Evolutionary conservation across 768 basidiomycete species (phyloP).

Genomic region (Gymnopilus dilepis): DNA sequence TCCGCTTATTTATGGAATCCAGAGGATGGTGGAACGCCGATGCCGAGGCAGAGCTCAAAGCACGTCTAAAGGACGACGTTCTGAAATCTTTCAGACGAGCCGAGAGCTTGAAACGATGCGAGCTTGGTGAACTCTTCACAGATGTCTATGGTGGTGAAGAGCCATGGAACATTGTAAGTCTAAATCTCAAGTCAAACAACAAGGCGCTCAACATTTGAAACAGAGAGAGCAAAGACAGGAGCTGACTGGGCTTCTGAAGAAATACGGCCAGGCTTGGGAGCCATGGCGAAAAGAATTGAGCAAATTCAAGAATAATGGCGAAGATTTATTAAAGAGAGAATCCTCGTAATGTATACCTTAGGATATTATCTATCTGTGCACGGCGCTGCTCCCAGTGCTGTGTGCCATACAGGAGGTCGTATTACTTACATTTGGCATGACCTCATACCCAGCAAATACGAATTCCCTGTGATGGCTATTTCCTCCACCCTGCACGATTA

Average conservation of each 20-base stretch:
- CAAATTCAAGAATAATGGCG: conserved; percentile 76
- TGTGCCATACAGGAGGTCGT: not conserved
- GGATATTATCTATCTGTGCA: not conserved
- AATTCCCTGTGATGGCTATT: too few species aligned
- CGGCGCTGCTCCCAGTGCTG: not conserved
- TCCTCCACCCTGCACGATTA: too few species aligned
- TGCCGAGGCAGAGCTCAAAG: conserved; percentile 76
- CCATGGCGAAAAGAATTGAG: conserved; percentile 83
- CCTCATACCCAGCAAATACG: too few species aligned
- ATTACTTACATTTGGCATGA: not conserved
- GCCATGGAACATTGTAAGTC: conserved; percentile 82
- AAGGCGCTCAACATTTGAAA: conserved; percentile 2
- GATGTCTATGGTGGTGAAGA: conserved; percentile 89
- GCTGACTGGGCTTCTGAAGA: conserved; percentile 70
- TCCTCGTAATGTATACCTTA: not conserved
- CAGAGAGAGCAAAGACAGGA: conserved; percentile 88
- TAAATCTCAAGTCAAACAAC: not conserved
- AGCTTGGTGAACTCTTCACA: conserved; percentile 81
- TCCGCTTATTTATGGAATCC: conserved; percentile 85
- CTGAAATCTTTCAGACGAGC: conserved; percentile 80
- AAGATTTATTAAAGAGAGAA: conserved; percentile 50
- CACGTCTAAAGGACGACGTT: conserved; percentile 71
- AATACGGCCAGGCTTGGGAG: conserved; percentile 87
- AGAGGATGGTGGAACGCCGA: conserved; percentile 83
- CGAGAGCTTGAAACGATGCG: conserved; percentile 69